Base-by-base conservation (phyloP, 2,329 filamentous ascomycete species). In the Pochonia chlamydosporia region DNA sequence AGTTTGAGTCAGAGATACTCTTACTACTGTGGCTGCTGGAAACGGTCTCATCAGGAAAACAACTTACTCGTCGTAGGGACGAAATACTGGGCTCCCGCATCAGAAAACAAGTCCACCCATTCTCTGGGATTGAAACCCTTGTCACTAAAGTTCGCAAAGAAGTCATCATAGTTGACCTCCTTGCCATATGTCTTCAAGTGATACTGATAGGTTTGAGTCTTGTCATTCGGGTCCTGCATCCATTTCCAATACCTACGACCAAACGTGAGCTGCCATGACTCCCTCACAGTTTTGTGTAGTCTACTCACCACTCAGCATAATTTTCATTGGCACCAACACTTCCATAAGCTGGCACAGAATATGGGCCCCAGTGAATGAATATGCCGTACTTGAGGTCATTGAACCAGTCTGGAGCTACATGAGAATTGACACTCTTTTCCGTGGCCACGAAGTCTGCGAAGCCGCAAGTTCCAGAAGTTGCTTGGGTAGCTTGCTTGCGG, bases 321-420 rank as follows among this genome's bases (percentile, higher is more conserved):
- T 60, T 64, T 51, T 71, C 67, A 40, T 68, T 52, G 1, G 59
- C 56, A 5, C 59, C 58, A 5, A 61, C 61, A 49, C 68, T 68
- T 2, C 77, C 78, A 74, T 76, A 81, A 3, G 71, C 76, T 0
- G 78, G 72, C 1, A 81, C 76, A 0, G 74, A 59, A 51, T 79
- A 81, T 0, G 71, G 64, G 0, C 78, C 77, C 75, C 78, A 82
- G 49, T 81, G 78, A 28, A 81, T 75, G 55, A 82, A 81, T 24
- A 81, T 81, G 0, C 78, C 78, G 50, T 68, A 81, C 49, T 82
- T 81, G 20, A 67, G 72, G 31, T 72, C 65, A 44, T 76, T 67
- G 52, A 72, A 81, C 78, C 78, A 81, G 16, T 47, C 26, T 21
- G 44, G 30, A 21, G 20, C 18, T 14, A 26, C 7, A 26, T 41